Evolutionary conservation across 1,284 basidiomycete genomes (phyloP), one percentile per base, ranked within the genome.

Genomic region (Ceratobasidium sp.): DNA sequence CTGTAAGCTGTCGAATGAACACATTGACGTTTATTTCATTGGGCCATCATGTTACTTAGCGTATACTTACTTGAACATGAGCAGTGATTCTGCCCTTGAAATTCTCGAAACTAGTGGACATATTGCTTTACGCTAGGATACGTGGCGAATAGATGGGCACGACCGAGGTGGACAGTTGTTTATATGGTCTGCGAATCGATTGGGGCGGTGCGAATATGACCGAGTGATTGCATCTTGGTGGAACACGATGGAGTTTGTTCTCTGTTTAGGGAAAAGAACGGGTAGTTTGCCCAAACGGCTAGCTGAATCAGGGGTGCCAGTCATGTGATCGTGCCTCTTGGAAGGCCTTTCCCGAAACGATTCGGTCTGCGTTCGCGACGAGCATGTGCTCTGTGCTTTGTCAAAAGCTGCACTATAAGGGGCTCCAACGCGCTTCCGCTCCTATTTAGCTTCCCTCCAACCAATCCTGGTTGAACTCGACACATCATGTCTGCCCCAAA

Each of bases 21-120:
- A n/a, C n/a, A n/a, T n/a, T n/a, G n/a, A n/a, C n/a, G n/a, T n/a
- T n/a, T n/a, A n/a, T n/a, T n/a, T n/a, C n/a, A n/a, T n/a, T n/a
- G n/a, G n/a, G n/a, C n/a, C n/a, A n/a, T n/a, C n/a, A n/a, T n/a
- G n/a, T n/a, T n/a, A n/a, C n/a, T n/a, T n/a, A n/a, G n/a, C n/a
- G n/a, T n/a, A n/a, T n/a, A n/a, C n/a, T n/a, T n/a, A n/a, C n/a
- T 36, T 55, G 34, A 41, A 14, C 55, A 9, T 55, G 64, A 21
- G 30, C 21, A 34, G 55, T 53, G 34, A 69, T 53, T 36, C 43
- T 69, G 3, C 55, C 36, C 26, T 39, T 43, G 64, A 53, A 55
- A 14, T 69, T 36, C 16, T 69, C 64, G 21, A 9, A 48, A 45
- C 34, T 48, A 8, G 36, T 5, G n/a, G 41, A 46, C 60, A 62